A percentile compares a stretch with the other conserved stretches of the same genome.
Evolutionary conservation across 352 stramenopile genomes (phyloP).

Genomic region (Paralagenidium karlingii): DNA sequence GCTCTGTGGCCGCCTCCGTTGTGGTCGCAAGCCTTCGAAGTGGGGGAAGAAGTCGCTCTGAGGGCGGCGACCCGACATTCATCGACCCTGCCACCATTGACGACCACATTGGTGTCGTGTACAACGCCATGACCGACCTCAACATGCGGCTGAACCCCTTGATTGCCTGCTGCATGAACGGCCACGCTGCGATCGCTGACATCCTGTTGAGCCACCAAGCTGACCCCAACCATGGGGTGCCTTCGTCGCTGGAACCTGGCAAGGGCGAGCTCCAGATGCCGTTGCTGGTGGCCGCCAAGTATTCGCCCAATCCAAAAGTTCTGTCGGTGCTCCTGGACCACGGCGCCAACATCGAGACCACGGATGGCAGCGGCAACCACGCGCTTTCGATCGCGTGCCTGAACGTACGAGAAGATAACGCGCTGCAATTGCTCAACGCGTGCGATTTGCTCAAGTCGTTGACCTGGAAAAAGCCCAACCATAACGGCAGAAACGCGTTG

Average conservation of each 20-base stretch:
- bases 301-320: conserved; percentile 6
- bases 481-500: too few relatives aligned
- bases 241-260: not conserved
- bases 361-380: conserved; percentile 29
- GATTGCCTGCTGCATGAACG: conserved; percentile 60
- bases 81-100: conserved; percentile 11
- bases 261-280: conserved; percentile 9
- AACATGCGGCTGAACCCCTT: conserved; percentile 47
- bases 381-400: conserved; percentile 47
- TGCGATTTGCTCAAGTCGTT: too few relatives aligned
- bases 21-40: not conserved
- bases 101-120: conserved; percentile 49
- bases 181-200: conserved; percentile 34
- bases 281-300: conserved; percentile 2
- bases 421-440: conserved; percentile 26
- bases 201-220: conserved; percentile 25
- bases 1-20: too few relatives aligned
- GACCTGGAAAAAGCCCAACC: too few relatives aligned
- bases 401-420: conserved; percentile 30
- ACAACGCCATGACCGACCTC: conserved; percentile 46
- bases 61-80: not conserved
- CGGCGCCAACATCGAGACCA: not conserved
- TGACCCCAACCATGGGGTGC: conserved; percentile 6
- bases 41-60: too few relatives aligned
- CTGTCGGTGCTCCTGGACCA: conserved; percentile 4